Evolutionary conservation across 1,139 yeast species (phyloP), one percentile per base, ranked within the genome.

Genomic region (Blastobotrys petasosporus): DNA sequence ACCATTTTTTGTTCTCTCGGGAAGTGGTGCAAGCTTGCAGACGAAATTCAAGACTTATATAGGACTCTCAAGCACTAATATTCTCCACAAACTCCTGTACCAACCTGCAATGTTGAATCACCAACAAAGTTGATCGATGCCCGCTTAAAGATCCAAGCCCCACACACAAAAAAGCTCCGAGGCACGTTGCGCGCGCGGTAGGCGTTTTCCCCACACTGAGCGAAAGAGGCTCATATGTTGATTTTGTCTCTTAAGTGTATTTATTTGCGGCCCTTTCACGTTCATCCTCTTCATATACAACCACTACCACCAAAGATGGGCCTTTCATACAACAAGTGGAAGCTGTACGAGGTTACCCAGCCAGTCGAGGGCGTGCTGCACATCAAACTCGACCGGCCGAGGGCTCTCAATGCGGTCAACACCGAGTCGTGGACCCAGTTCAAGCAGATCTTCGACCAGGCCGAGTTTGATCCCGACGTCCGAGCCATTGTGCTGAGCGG

Each of bases 361-460:
- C 61, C 61, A n/a, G 50, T 47, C 12, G 68, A 70, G 5, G 80
- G 77, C 1, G 75, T 83, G 25, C 69, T 74, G 32, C 83, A 80
- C 49, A 74, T 85, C 32, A 75, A 79, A 59, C 68, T 81, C 62
- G 79, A 83, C 65, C 78, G 85, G 47, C 85, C 88, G 7, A 68
- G 73, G 54, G 66, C 70, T 2, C 68, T 79, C 52, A 85, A 85
- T 59, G 81, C 90, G 0, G 79, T 79, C 58, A 68, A 74, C 46
- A 74, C 23, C n/a, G 54, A 53, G 30, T 66, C 77, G 37, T 83
- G 85, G 82, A 63, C 67, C 37, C 80, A 79, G 50, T 83, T 77
- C 60, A 68, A 73, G 36, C 67, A 64, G 11, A 67, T 82, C 13
- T 71, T 85, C 50, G 62, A 63, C 30, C 58, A 61, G 40, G 70